phyloP scores from a whole-genome alignment of 2,329 filamentous ascomycete genomes.

The Aquanectria penicillioides region DNA sequence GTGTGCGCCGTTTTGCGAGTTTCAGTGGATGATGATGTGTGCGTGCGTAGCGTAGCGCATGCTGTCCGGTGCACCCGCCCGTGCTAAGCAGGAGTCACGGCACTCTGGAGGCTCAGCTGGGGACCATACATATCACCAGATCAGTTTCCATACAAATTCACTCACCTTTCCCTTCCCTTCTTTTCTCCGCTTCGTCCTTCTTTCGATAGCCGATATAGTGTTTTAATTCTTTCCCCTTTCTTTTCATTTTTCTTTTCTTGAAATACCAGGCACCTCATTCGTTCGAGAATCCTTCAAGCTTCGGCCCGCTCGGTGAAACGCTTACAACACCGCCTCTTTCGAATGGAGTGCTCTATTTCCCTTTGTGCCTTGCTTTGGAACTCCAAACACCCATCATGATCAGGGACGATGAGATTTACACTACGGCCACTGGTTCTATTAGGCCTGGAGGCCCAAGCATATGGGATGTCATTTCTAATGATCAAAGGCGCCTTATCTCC shows the following conservation, averaged over 20 bases:
- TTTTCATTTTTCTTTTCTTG: neutral
- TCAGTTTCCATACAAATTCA: conserved; percentile 12
- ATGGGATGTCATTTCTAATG: conserved; percentile 41
- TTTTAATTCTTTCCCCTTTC: neutral
- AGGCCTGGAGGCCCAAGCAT: conserved; percentile 36
- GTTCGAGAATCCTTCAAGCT: neutral
- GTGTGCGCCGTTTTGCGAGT: conserved; percentile 6
- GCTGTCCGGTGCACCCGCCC: no score
- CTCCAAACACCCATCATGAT: conserved; percentile 5
- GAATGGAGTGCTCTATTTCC: neutral
- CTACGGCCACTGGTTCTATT: conserved; percentile 8
- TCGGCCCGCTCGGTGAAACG: neutral
- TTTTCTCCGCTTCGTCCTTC: neutral
- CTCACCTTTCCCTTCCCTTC: conserved; percentile 2
- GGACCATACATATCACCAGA: no score
- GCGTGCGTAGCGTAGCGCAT: neutral
- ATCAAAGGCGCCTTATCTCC: conserved; percentile 42
- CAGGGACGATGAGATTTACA: conserved; percentile 11
- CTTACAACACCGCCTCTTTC: neutral
- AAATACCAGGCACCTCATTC: neutral
- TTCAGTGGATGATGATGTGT: conserved; percentile 1
- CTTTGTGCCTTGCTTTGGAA: neutral
- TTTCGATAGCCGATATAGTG: neutral
- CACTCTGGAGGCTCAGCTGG: no score
- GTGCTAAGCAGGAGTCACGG: neutral